Conservation (phyloP, 768 basidiomycete species). For the Astraeus odoratus region DNA sequence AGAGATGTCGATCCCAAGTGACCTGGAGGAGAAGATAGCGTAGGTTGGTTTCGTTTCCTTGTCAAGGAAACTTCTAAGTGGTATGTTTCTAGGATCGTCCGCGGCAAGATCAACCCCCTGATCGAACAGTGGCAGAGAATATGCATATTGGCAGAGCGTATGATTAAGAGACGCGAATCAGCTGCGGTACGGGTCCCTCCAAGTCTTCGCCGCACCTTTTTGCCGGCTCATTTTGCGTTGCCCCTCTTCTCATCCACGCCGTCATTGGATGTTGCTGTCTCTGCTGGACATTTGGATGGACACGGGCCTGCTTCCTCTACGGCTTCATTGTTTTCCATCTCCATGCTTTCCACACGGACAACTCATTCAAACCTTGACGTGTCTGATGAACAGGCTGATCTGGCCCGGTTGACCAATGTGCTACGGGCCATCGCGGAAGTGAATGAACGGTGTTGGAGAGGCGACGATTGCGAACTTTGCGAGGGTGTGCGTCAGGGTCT, state of each 20-base stretch:
- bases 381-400: slow-evolving; percentile 60
- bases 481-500: slow-evolving; percentile 72
- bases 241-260: slow-evolving; percentile 38
- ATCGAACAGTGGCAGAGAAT: slow-evolving; percentile 93
- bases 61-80: slow-evolving; percentile 1
- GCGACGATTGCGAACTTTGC: slow-evolving; percentile 75
- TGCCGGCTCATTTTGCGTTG: slow-evolving; percentile 66
- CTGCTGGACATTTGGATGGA: slow-evolving; percentile 17
- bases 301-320: slow-evolving; percentile 13
- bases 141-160: slow-evolving; percentile 78
- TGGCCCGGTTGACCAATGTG: slow-evolving; percentile 78
- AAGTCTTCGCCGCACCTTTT: slow-evolving; percentile 54
- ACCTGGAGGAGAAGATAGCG: slow-evolving; percentile 86
- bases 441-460: slow-evolving; percentile 77
- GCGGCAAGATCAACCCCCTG: slow-evolving; percentile 63
- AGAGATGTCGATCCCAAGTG: slow-evolving; percentile 89
- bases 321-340: slow-evolving; percentile 10
- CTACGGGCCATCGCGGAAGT: slow-evolving; percentile 72
- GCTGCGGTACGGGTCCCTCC: slow-evolving; percentile 74
- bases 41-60: slow-evolving; percentile 27
- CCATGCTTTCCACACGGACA: slow-evolving; percentile 7
- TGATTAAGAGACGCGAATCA: slow-evolving; percentile 86
- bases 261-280: slow-evolving; percentile 25
- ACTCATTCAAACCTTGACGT: slow-evolving; percentile 17
- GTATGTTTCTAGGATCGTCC: slow-evolving; percentile 50